A percentile compares a stretch with the other conserved stretches of the same genome.
These are phyloP conservation scores for Micractinium sp. DNA, from an alignment of 139 green algal genomes.

Conservation along the genomic window DNA sequence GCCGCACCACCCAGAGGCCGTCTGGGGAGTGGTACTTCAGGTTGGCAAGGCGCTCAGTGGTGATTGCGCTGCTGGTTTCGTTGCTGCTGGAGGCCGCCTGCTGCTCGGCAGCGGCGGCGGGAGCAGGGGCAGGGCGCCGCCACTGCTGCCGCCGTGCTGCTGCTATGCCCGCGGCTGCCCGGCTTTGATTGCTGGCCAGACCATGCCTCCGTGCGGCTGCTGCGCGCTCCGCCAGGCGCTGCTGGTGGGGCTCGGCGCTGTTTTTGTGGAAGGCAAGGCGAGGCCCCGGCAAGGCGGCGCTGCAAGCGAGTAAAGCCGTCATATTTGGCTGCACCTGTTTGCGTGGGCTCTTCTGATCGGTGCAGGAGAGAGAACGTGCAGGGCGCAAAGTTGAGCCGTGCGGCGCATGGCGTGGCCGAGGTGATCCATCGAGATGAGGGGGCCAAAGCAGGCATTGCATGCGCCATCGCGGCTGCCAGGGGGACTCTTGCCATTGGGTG, in stretches of 20 bases:
- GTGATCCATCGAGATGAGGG: too few relatives aligned
- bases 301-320: not conserved
- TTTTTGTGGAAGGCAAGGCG: not conserved
- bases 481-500: too few relatives aligned
- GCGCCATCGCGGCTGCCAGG: too few relatives aligned
- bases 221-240: not conserved
- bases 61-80: not conserved
- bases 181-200: not conserved
- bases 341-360: too few relatives aligned
- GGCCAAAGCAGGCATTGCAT: too few relatives aligned
- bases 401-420: too few relatives aligned
- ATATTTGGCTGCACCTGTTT: too few relatives aligned
- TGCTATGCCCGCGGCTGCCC: not conserved
- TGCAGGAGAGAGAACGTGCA: too few relatives aligned
- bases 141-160: not conserved
- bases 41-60: not conserved
- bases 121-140: too few relatives aligned
- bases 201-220: not conserved
- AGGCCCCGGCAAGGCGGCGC: too few relatives aligned
- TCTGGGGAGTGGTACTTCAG: slow-evolving; percentile 23
- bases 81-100: not conserved
- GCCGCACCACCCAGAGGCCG: slow-evolving; percentile 31
- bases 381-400: too few relatives aligned
- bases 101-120: not conserved
- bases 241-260: not conserved